Conservation (phyloP, 1,284 basidiomycete species). For the Ceratobasidium sp. region DNA sequence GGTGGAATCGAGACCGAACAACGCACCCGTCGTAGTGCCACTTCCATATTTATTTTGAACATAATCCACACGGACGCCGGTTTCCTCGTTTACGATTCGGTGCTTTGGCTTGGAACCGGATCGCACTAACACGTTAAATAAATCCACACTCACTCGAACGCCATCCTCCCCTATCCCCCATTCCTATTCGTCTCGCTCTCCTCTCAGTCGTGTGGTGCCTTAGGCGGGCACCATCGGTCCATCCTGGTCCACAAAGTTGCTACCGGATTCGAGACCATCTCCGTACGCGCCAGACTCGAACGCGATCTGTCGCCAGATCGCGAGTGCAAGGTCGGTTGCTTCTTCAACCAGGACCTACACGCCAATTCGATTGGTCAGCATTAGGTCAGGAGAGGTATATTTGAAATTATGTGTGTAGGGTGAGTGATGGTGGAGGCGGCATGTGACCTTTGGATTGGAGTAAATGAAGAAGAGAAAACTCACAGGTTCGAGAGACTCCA, state of each 20-base stretch:
- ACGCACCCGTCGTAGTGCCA: constrained; percentile 21
- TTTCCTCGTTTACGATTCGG: neutral
- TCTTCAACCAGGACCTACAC: constrained; percentile 87
- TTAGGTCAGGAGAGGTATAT: constrained; percentile 2
- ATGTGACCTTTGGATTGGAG: neutral
- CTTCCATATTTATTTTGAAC: too few species aligned
- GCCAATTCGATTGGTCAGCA: neutral
- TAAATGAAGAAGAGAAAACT: constrained; percentile 52
- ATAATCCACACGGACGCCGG: constrained; percentile 10
- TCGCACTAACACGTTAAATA: constrained; percentile 11
- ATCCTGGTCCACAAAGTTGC: constrained; percentile 70
- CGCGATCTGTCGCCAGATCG: constrained; percentile 86
- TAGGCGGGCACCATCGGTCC: constrained; percentile 23
- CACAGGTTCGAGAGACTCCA: constrained; percentile 88
- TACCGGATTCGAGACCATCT: constrained; percentile 81
- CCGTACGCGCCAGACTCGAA: constrained; percentile 91
- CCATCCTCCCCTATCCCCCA: neutral
- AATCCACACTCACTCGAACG: constrained; percentile 27
- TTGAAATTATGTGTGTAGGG: neutral
- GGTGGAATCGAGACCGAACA: constrained; percentile 9
- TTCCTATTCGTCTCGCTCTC: too few species aligned
- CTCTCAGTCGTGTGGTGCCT: too few species aligned
- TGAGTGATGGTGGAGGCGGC: neutral
- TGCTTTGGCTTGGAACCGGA: neutral
- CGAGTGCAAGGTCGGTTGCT: constrained; percentile 75